Conservation (phyloP, 1,284 basidiomycete species). For the Fomitopsis palustris region DNA sequence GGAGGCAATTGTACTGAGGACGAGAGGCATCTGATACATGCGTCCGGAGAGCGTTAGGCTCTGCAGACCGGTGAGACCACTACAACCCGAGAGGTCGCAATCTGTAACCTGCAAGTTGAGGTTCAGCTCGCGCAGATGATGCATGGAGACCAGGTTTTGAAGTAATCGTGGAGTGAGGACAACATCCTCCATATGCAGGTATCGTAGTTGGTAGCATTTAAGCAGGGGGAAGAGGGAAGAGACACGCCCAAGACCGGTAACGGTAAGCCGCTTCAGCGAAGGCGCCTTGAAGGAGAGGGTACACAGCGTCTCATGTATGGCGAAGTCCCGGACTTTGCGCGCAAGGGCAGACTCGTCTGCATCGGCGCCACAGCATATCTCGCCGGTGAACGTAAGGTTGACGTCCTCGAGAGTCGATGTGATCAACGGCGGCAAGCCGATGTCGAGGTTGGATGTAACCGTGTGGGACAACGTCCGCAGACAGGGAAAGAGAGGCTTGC, state of each 20-base stretch:
- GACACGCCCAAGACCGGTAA: background rate
- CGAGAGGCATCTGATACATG: background rate
- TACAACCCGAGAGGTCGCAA: background rate
- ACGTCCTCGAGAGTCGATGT: background rate
- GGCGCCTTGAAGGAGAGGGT: background rate
- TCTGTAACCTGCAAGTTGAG: background rate
- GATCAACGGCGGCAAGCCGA: background rate
- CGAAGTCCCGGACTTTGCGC: background rate
- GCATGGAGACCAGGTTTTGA: background rate
- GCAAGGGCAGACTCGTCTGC: background rate
- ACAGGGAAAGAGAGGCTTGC: background rate
- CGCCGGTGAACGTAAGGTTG: background rate
- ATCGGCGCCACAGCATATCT: background rate
- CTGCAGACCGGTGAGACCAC: background rate
- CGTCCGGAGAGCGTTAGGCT: background rate
- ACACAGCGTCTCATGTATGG: background rate
- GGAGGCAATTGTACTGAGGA: background rate
- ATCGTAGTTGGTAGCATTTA: background rate
- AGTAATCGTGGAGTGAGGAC: background rate
- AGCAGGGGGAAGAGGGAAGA: background rate
- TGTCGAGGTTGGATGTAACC: background rate
- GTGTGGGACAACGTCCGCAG: background rate
- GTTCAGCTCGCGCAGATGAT: background rate
- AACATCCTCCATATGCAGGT: background rate
- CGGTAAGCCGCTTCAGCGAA: background rate